Base-by-base conservation (phyloP, 2,329 filamentous ascomycete species). In the Ciborinia camelliae region DNA sequence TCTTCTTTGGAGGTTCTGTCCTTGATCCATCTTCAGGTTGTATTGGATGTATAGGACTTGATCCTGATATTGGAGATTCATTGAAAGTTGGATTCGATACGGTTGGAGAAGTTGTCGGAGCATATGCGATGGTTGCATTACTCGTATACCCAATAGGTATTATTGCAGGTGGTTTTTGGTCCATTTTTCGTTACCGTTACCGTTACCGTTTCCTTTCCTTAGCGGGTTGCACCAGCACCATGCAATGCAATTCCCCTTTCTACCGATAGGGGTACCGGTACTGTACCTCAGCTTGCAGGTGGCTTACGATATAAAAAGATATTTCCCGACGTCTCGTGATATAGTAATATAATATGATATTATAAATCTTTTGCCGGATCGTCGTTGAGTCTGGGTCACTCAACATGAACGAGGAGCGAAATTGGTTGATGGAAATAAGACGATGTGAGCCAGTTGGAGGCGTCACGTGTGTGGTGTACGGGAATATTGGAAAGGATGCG, bases 1-100 rank as follows among this genome's bases (percentile, higher is more conserved):
- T 91, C 79, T 90, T 90, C 67, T 71, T 75, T 4, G 66, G 63
- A 14, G 68, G 71, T 51, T 70, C 69, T 30, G 43, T 26, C 4
- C 23, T 9, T 26, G 63, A 59, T 15, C 45, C 68, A 57, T 69
- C 58, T 35, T 69, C 70, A 9, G 48, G 10, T 30, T 69, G 66
- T 39, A 67, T 37, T 12, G 48, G 10, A 26, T 69, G 66, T 39
- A 67, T 37, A 28, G 69, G 62, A 52, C 53, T 64, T 45, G 62
- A 43, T 32, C 53, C 59, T 45, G 62, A 43, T 32, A 41, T 43
- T 32, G 43, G 54, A 12, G 65, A 51, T 18, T n/a, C 41, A 35
- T 43, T 54, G 35, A 68, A 69, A 28, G 67, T 70, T 60, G 68
- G 68, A 12, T 68, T 65, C 3, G 68, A 69, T 9, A 51, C 52